A percentile compares a stretch with the other conserved stretches of the same genome.
These are phyloP conservation scores for Coelastrella sp. DNA, from an alignment of 139 green algal genomes.

Conservation along the genomic window DNA sequence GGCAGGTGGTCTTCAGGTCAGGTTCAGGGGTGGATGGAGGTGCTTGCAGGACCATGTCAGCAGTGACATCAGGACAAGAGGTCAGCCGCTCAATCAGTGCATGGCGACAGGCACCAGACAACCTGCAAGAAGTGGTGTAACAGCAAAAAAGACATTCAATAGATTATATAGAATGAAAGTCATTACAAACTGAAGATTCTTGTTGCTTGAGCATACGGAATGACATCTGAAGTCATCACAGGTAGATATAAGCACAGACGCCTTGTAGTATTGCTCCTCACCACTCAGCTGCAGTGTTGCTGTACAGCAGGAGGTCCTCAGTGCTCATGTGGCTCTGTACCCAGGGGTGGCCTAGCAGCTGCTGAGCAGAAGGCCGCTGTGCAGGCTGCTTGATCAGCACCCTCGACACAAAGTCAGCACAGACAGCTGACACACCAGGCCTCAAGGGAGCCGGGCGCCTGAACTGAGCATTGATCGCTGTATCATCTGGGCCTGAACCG, in stretches of 20 bases:
- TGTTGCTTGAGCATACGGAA: no score
- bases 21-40: neutral
- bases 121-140: neutral
- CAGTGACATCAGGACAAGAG: neutral
- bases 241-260: no score
- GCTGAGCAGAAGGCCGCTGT: slow-evolving; percentile 52
- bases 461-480: slow-evolving; percentile 34
- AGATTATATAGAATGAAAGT: no score
- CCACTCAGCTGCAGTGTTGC: neutral
- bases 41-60: neutral
- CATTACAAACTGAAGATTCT: no score
- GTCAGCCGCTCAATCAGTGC: neutral
- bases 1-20: no score
- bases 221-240: no score
- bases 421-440: slow-evolving; percentile 8
- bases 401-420: slow-evolving; percentile 48
- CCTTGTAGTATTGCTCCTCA: no score
- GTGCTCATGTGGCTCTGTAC: slow-evolving; percentile 17
- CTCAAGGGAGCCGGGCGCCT: neutral
- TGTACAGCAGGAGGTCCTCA: neutral
- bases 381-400: slow-evolving; percentile 51
- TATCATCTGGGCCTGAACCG: neutral
- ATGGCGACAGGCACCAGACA: neutral
- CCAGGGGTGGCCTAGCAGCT: slow-evolving; percentile 64
- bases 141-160: no score